A percentile compares a stretch with the other conserved stretches of the same genome.
Conservation (phyloP, 2,329 filamentous ascomycete genomes). For the Paraconiothyrium brasiliense region DNA sequence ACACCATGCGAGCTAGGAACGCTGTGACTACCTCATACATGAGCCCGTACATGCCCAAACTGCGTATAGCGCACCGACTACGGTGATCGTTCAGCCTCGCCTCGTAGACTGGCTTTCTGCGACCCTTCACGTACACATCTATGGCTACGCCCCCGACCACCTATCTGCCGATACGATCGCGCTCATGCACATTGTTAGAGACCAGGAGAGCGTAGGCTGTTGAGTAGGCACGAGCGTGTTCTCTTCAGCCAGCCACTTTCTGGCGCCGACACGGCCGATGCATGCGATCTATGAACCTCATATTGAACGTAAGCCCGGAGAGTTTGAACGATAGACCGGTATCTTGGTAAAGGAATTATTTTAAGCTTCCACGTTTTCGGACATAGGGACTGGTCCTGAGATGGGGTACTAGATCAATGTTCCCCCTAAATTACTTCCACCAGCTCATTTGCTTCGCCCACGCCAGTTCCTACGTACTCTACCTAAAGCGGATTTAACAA, state of each 20-base stretch:
- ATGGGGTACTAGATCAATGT: neutral
- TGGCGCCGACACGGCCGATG: neutral
- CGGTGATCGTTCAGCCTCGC: neutral
- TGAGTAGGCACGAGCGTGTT: neutral
- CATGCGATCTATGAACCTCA: neutral
- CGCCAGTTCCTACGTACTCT: too few species aligned
- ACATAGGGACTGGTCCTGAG: neutral
- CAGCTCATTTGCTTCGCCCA: too few species aligned
- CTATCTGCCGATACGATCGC: neutral
- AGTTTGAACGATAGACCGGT: neutral
- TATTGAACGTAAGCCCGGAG: neutral
- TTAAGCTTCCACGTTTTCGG: neutral
- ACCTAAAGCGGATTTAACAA: too few species aligned
- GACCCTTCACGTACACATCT: neutral
- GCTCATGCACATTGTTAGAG: neutral
- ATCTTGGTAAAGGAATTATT: neutral
- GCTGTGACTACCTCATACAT: neutral
- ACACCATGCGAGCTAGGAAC: neutral
- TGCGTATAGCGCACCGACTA: neutral
- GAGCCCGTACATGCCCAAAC: neutral
- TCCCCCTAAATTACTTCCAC: neutral
- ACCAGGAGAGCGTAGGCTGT: neutral
- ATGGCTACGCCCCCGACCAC: neutral
- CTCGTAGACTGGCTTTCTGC: neutral
- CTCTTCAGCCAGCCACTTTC: neutral